These are phyloP conservation scores for Saururus chinensis DNA, from an alignment of 164 flowering plant species.

Conservation along the genomic window DNA sequence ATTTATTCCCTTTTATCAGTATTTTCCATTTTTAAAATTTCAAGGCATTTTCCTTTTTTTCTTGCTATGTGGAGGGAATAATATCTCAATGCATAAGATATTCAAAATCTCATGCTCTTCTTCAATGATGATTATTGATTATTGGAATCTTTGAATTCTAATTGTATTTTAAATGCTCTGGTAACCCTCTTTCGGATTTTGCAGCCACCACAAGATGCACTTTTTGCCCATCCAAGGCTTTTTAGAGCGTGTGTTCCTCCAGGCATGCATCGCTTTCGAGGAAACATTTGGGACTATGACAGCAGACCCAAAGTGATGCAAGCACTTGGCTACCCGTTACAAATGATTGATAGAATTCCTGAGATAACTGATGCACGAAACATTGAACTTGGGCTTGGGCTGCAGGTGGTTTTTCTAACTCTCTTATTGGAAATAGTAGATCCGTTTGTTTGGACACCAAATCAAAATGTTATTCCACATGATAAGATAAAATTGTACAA, in stretches of 20 bases:
- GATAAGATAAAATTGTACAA: no score
- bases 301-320: constrained; percentile 80
- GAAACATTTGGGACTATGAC: constrained; percentile 93
- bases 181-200: constrained; percentile 1
- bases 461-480: no score
- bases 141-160: not conserved
- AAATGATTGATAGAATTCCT: constrained; percentile 60
- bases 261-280: constrained; percentile 96
- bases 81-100: no score
- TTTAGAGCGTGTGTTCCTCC: constrained; percentile 93
- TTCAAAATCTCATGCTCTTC: no score
- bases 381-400: constrained; percentile 92
- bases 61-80: no score
- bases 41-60: no score
- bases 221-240: constrained; percentile 91
- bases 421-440: not conserved
- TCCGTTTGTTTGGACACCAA: not conserved
- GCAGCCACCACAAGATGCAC: constrained; percentile 90
- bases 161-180: not conserved
- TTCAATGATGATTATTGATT: no score
- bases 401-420: constrained; percentile 49
- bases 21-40: no score
- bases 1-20: no score
- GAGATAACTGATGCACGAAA: constrained; percentile 90
- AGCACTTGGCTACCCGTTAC: constrained; percentile 74